These are phyloP conservation scores for Acacia confusa DNA, from an alignment of 306 rosid species.

Conservation along the genomic window DNA sequence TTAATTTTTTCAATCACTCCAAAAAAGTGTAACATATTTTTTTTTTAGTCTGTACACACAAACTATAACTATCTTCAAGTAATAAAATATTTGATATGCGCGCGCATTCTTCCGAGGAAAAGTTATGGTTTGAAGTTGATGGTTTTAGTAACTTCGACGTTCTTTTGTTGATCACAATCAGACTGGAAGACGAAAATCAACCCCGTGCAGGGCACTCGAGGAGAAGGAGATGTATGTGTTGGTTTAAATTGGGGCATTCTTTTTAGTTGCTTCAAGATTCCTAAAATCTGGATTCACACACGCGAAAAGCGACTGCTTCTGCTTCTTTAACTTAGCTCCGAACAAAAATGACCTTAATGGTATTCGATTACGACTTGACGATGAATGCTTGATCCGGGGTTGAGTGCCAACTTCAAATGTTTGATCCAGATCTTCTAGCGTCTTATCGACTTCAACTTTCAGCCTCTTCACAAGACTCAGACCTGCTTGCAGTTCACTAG, in stretches of 20 bases:
- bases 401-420: constrained; percentile 46
- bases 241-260: constrained; percentile 29
- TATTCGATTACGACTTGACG: constrained; percentile 41
- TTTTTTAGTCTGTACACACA: not conserved
- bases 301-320: constrained; percentile 53
- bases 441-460: constrained; percentile 55
- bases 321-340: constrained; percentile 75
- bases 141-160: not conserved
- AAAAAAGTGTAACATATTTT: no score
- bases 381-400: constrained; percentile 34
- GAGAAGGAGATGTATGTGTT: not conserved
- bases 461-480: constrained; percentile 53
- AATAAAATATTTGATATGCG: no score
- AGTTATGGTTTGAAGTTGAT: not conserved
- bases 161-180: not conserved
- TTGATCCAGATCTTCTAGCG: constrained; percentile 50
- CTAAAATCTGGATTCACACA: constrained; percentile 55
- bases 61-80: not conserved
- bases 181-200: constrained; percentile 2
- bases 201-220: not conserved
- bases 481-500: constrained; percentile 60
- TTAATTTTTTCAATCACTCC: no score
- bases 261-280: constrained; percentile 27
- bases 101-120: not conserved
- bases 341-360: constrained; percentile 85